These are phyloP conservation scores for Saccharum hybrid DNA, from an alignment of 202 grass and related monocot species.

Conservation along the genomic window DNA sequence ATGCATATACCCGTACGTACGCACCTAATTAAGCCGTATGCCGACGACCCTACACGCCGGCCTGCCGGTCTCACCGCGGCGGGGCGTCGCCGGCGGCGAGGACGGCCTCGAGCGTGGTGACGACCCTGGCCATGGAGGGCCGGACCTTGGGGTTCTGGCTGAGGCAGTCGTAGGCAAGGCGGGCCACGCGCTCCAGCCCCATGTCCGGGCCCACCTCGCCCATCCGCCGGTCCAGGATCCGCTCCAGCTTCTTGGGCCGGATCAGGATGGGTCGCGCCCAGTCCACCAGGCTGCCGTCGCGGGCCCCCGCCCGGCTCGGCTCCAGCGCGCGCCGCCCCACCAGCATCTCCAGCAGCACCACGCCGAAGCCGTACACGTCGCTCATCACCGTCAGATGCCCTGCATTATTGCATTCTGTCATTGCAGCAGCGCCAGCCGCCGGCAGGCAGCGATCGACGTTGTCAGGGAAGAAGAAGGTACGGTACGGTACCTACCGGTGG, in stretches of 20 bases:
- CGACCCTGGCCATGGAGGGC: conserved; percentile 62
- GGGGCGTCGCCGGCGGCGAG: conserved; percentile 29
- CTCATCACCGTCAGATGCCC: conserved; percentile 77
- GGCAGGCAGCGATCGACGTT: background rate
- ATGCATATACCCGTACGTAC: background rate
- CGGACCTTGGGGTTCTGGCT: conserved; percentile 75
- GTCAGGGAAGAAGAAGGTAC: background rate
- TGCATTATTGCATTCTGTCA: background rate
- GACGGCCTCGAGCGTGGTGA: conserved; percentile 58
- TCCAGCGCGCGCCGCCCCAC: conserved; percentile 69
- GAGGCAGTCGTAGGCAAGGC: conserved; percentile 79
- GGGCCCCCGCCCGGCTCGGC: conserved; percentile 40
- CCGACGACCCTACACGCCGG: background rate
- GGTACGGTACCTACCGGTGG: conserved; percentile 44
- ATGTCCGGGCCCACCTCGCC: conserved; percentile 10
- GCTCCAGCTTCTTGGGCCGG: conserved; percentile 60
- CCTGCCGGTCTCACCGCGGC: background rate
- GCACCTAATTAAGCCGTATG: background rate
- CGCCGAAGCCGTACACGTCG: conserved; percentile 88
- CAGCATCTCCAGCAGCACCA: conserved; percentile 84
- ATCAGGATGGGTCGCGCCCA: conserved; percentile 80
- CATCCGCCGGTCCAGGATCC: conserved; percentile 70
- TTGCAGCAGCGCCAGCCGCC: background rate
- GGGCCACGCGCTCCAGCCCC: conserved; percentile 54
- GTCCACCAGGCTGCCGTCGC: conserved; percentile 68